Evolutionary conservation across 352 stramenopile genomes (phyloP).

Genomic region (Pythium aristosporum): DNA sequence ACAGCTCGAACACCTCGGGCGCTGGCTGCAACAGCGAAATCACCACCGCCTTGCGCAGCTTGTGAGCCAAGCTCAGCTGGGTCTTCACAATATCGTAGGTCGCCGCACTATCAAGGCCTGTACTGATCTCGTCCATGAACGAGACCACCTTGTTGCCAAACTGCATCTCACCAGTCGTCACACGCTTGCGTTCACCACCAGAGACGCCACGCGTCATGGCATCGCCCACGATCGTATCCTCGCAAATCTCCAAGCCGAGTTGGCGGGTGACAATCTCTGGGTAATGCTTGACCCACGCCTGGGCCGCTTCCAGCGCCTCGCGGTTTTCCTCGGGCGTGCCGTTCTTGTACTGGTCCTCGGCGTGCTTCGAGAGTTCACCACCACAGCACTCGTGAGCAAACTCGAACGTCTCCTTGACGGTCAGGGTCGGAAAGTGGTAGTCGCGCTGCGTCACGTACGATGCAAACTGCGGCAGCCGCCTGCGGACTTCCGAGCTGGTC

Average conservation of each 20-base stretch:
- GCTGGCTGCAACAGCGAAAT: constrained; percentile 31
- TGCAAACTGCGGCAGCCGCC: constrained; percentile 42
- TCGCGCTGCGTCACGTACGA: constrained; percentile 53
- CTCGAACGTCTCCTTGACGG: not conserved
- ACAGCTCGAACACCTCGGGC: constrained; percentile 29
- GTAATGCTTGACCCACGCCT: constrained; percentile 28
- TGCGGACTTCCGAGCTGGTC: too few relatives aligned
- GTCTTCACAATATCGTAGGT: constrained; percentile 73
- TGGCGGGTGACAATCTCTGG: constrained; percentile 42
- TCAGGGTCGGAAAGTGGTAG: constrained; percentile 33
- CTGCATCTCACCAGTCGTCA: constrained; percentile 56
- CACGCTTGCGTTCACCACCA: constrained; percentile 29
- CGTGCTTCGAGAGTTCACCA: constrained; percentile 26
- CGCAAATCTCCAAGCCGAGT: constrained; percentile 32
- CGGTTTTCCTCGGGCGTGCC: constrained; percentile 19
- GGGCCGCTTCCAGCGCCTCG: constrained; percentile 18
- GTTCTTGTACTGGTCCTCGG: constrained; percentile 18
- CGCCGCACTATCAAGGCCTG: constrained; percentile 55
- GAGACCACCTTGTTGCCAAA: constrained; percentile 43
- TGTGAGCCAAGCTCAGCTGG: constrained; percentile 33
- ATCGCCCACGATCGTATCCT: constrained; percentile 47
- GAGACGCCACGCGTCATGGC: constrained; percentile 40
- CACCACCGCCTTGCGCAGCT: constrained; percentile 29
- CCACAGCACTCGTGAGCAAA: constrained; percentile 48
- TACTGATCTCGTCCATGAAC: constrained; percentile 89